Base-by-base conservation (phyloP, 768 basidiomycete species). In the Lepiota brunneoincarnata region DNA sequence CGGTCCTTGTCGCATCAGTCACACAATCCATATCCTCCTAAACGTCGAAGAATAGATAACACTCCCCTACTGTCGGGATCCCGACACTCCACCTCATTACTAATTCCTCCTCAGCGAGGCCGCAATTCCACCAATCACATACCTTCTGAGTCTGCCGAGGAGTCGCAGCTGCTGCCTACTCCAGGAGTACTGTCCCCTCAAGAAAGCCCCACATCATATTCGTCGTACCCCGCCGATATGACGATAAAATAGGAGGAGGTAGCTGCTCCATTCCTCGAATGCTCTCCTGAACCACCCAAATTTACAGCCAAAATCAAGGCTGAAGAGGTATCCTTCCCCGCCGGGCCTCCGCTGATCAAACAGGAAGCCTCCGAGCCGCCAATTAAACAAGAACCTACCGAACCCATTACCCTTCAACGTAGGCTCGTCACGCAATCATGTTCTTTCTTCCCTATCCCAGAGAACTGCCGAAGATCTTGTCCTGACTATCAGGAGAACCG, bases 381-480 rank as follows among this genome's bases (percentile, higher is more conserved):
- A 6, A 40, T 54, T 4, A 54, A 54, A 34, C 53, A 38, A 36
- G 53, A 54, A 11, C 37, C n/a, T 48, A 14, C 39, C 3, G 53
- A 54, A 15, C 6, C 21, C 6, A 48, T 48, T n/a, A 39, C 41
- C 14, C 45, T 28, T 14, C 45, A 48, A 28, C 42, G 45, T 20
- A 54, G 34, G 20, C 53, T 54, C 18, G 46, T 54, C 45, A 54
- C 53, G 4, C 35, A 54, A 23, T 48, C 38, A 1, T 54, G 53
- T 34, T 54, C 53, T 14, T 54, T 54, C 26, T 54, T 47, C 18
- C 53, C 53, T 6, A 54, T 54, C n/a, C 53, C 45, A 4, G 38
- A 48, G 15, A 23, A 54, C 18, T 54, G 53, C 18, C 45, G 40
- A 12, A 48, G 42, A 35, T 48, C 39, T 2, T 26, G 17, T 11